phyloP scores from a whole-genome alignment of 1,139 yeast genomes.

The Yarrowia galli region DNA sequence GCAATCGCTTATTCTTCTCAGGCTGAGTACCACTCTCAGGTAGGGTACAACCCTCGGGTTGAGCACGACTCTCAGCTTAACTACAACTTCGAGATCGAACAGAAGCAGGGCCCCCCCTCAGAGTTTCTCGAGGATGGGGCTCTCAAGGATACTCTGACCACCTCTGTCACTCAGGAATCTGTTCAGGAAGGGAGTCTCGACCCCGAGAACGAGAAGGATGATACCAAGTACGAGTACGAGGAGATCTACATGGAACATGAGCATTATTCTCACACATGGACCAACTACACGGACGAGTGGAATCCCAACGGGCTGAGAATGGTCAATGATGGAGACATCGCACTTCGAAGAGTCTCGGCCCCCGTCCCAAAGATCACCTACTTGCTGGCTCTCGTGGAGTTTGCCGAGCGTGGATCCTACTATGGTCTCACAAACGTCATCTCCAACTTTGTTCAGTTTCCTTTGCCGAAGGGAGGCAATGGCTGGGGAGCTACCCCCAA shows the following conservation, averaged over 20 bases:
- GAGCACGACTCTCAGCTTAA: background rate
- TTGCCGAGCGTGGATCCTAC: slow-evolving; percentile 22
- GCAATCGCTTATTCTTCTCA: background rate
- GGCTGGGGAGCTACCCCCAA: slow-evolving; percentile 24
- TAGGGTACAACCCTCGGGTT: background rate
- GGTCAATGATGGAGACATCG: background rate
- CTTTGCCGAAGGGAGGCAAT: slow-evolving; percentile 12
- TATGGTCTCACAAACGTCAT: slow-evolving; percentile 16
- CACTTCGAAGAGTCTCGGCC: background rate
- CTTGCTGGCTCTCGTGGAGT: slow-evolving; percentile 11
- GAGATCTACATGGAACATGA: slow-evolving; percentile 8
- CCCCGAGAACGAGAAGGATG: background rate
- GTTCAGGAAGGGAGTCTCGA: background rate
- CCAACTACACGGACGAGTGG: slow-evolving; percentile 13
- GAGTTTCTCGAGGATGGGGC: background rate
- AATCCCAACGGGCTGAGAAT: slow-evolving; percentile 13
- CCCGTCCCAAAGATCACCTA: slow-evolving; percentile 12
- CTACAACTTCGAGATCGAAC: background rate
- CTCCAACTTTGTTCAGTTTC: slow-evolving; percentile 29
- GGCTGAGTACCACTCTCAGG: slow-evolving; percentile 7
- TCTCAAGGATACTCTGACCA: background rate
- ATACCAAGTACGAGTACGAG: background rate
- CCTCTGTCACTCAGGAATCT: background rate
- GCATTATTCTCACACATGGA: slow-evolving; percentile 12
- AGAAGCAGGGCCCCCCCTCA: background rate